Base-by-base conservation (phyloP, 2,329 filamentous ascomycete genomes). In the Claviceps monticola region DNA sequence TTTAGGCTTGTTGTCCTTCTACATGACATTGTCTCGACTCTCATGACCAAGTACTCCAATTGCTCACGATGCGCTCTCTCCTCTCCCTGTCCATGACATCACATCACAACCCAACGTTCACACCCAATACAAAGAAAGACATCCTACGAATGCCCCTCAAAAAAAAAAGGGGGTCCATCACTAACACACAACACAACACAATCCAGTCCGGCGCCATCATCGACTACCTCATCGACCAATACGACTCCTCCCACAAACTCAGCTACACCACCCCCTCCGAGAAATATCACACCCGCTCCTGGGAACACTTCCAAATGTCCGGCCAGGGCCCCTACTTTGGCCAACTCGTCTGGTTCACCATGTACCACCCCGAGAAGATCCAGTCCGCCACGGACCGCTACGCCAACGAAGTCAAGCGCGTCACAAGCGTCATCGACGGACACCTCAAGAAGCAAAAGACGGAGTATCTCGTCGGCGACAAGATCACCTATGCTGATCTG, bases 261-360 rank as follows among this genome's bases (percentile, higher is more conserved):
- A 54, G 26, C 44, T 57, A 55, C 55, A 19, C 50, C 0, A 48
- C 38, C 14, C 49, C 42, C 11, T 50, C 55, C 1, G 54, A 59
- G 37, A 54, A 55, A n/a, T 49, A 57, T 41, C 43, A 53, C 8
- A 49, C 55, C 8, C 55, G 54, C 9, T 29, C 49, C 4, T 59
- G 56, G 56, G 45, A 53, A 16, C 52, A 57, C 49, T 60, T 60
- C 39, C 56, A 59, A 39, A 57, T 56, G 49, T 56, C 54, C 39
- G 57, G 55, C 1, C 64, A 66, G 51, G 64, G 63, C 2, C 65
- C 62, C 9, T 66, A 65, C 46, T 63, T 58, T 39, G 61, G 61
- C 41, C 61, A 57, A 48, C 53, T 53, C 46, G 52, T 54, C 26
- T 61, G 59, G 56, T 63, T 62, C 50, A 34, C 41, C 4, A 39